Evolutionary conservation across 2,329 filamentous ascomycete genomes (phyloP).

Genomic region (Coniochaeta pulveracea): DNA sequence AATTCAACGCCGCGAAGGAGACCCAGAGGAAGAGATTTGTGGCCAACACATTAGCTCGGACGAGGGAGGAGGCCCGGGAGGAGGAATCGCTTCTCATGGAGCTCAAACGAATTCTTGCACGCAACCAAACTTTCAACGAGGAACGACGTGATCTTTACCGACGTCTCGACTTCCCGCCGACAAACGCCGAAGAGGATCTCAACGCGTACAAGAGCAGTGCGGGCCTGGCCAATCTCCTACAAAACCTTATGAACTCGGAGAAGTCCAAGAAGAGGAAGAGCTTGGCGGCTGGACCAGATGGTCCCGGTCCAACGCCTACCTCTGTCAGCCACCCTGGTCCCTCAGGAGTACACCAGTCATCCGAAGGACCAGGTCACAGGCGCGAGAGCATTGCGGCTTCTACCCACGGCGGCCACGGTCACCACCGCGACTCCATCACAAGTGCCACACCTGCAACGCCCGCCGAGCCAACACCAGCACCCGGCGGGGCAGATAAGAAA

Average conservation of each 20-base stretch:
- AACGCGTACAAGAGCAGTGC: conserved; percentile 69
- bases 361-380: conserved; percentile 26
- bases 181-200: conserved; percentile 51
- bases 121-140: conserved; percentile 75
- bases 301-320: conserved; percentile 33
- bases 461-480: conserved; percentile 16
- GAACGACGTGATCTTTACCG: conserved; percentile 81
- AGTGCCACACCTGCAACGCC: conserved; percentile 20
- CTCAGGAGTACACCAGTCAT: conserved; percentile 15
- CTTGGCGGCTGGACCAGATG: conserved; percentile 46
- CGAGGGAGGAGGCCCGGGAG: conserved; percentile 80
- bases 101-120: conserved; percentile 80
- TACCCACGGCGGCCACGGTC: conserved; percentile 15
- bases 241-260: conserved; percentile 72
- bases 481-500: conserved; percentile 28
- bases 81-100: conserved; percentile 85
- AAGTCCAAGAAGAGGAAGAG: conserved; percentile 83
- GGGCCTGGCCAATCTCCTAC: conserved; percentile 68
- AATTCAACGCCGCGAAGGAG: conserved; percentile 76
- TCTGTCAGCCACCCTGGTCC: conserved; percentile 24
- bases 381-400: conserved; percentile 43
- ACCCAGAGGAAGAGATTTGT: conserved; percentile 75
- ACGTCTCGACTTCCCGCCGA: conserved; percentile 69
- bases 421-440: conserved; percentile 33
- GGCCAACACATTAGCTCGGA: conserved; percentile 64